Base-by-base conservation (phyloP, 805 yeast genomes). In the Kuraishia borneana region DNA sequence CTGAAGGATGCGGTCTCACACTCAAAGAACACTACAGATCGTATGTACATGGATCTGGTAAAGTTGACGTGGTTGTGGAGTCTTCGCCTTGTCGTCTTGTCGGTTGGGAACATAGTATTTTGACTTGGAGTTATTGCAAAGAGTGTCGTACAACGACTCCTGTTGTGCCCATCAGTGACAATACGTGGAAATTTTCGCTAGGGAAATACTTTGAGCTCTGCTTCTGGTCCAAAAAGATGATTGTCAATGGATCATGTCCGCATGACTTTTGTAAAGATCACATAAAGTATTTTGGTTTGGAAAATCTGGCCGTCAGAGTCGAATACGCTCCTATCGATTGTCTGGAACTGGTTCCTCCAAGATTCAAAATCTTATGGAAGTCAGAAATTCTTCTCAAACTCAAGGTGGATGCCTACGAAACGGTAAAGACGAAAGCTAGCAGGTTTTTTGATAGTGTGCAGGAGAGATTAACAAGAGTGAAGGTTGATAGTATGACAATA, bases 81-180 rank as follows among this genome's bases (percentile, higher is more conserved):
- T 65, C 63, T 37, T 63, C 67, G 29, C 67, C 71, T 18, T 66
- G 76, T 19, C 61, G 70, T 12, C 50, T 75, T 2, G 76, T 81
- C 1, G 80, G 78, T 2, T 49, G 73, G 29, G 75, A 75, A 39
- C 70, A 80, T 49, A 75, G 77, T 9, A 75, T 94, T 28, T 58
- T 87, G 35, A 80, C 88, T 62, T 92, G 98, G 98, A 83, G 94
- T 50, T 76, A 70, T 43, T 92, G 99, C 53, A 83, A 80, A 37
- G 66, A 64, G 33, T 92, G 99, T 53, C 71, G 76, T 10, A 70
- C 66, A 25, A 64, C 79, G 0, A 76, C 94, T 2, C 92, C 96
- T 0, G 75, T 81, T 5, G 58, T 78, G 10, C 83, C 83, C 14
- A 74, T 94, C 79, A 81, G 83, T 45, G 89, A 85, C 32, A 76